Evolutionary conservation across 2,329 filamentous ascomycete species (phyloP), one percentile per base, ranked within the genome.

Genomic region (Microsporum ferrugineum): DNA sequence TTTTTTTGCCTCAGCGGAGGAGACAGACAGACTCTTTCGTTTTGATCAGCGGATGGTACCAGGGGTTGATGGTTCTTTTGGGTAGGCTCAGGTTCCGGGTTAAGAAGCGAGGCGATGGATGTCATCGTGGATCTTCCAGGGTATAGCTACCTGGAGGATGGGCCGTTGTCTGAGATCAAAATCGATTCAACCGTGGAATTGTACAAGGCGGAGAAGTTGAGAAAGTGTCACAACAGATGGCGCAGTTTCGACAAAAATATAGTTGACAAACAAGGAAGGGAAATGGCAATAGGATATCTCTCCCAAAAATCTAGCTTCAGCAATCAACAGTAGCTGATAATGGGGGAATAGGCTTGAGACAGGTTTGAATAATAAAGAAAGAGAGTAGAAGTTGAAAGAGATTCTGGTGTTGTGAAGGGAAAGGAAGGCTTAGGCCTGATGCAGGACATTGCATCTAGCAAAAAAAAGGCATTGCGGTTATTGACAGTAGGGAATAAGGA

Each of bases 91-190:
- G 80, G 77, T 58, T 78, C 72, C 66, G 85, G 85, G 70, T 88
- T 88, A 70, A 88, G 81, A 68, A 88, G 79, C 65, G 83, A 85
- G 41, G 82, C 78, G 65, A 88, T 78, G 56, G 85, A 84, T 63
- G 86, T 72, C 85, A 88, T 88, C 63, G 63, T 57, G 27, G 27
- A 29, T 57, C 55, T 36, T 10, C 27, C 36, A 31, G 23, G 23
- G 1, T 29, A n/a, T 57, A 41, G 36, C 17, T 27, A n/a, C 39
- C 23, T 29, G 34, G 12, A 5, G 29, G 23, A 57, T 34, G 34
- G 33, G 31, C 3, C 17, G 27, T 27, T 41, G 55, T 55, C 33
- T 55, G 33, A 57, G 36, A 57, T 29, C 23, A 41, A 57, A 29
- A 57, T 29, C 17, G 17, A 31, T 55, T 36, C n/a, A 17, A 55